Evolutionary conservation across 2,329 filamentous ascomycete genomes (phyloP), one percentile per base, ranked within the genome.

Genomic region (Dactylellina leptospora): DNA sequence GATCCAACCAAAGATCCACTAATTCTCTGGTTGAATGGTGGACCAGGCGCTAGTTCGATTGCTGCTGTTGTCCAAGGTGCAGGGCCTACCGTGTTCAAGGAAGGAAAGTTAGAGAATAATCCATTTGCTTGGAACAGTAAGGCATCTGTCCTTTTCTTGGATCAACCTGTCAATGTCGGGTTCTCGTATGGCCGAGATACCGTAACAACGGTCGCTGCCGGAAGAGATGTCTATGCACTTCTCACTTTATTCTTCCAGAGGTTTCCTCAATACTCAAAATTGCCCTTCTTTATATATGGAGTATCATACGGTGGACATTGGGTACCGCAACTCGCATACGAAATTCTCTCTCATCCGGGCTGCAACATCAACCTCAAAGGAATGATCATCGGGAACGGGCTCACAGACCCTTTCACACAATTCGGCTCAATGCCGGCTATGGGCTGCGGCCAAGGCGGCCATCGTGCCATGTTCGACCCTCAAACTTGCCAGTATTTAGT

Each of bases 201-300:
- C 78, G 93, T 88, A 83, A 93, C 95, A 85, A 97, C 93, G 18
- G 87, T 96, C 74, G 93, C 93, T 76, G 95, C 95, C 51, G 92
- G 92, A 83, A 97, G 97, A 87, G 95, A 99, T 78, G 88, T 99
- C 77, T 97, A 97, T 78, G 95, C 93, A 76, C 89, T 99, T 73
- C 85, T 99, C 75, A 96, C 93, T 38, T 90, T 97, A 76, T 99
- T 99, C 87, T 99, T 99, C 86, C 90, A 96, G 83, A 91, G 97
- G 80, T 99, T 97, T 86, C 95, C 95, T 63, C 86, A 99, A 82
- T 97, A 99, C 79, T 87, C 92, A 47, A 86, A 88, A 79, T 93
- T 97, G 82, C 89, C 93, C 82, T 99, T 99, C 87, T 93, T 97
- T 85, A 96, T 97, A 82, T 90, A 92, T 75, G 93, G 93, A 80